Conservation (phyloP, 2,329 filamentous ascomycete species). For the Fusarium torulosum region DNA sequence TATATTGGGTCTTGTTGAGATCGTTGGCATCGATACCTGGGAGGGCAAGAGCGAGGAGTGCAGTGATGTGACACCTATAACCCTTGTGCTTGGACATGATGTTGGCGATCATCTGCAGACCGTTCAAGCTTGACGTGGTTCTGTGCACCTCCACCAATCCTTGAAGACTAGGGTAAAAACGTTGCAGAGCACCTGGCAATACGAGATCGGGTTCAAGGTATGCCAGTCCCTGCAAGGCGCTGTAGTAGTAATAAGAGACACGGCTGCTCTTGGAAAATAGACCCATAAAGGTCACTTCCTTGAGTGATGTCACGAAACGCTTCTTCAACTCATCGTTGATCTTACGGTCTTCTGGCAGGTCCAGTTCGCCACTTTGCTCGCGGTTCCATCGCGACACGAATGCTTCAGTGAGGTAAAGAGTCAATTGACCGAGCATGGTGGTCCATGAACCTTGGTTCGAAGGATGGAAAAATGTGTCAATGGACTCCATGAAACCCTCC, state of each 20-base stretch:
- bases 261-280: constrained; percentile 96
- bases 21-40: constrained; percentile 99
- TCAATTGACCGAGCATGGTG: constrained; percentile 87
- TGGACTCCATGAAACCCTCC: constrained; percentile 91
- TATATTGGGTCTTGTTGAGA: constrained; percentile 94
- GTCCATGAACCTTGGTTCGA: constrained; percentile 97
- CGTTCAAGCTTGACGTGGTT: constrained; percentile 92
- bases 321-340: constrained; percentile 85
- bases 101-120: constrained; percentile 90
- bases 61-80: constrained; percentile 96
- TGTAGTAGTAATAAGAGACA: constrained; percentile 91
- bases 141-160: constrained; percentile 97
- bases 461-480: constrained; percentile 98
- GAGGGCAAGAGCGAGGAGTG: constrained; percentile 88
- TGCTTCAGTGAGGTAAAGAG: constrained; percentile 92
- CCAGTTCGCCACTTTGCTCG: constrained; percentile 91
- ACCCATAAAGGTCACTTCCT: constrained; percentile 97
- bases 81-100: constrained; percentile 93
- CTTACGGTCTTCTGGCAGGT: constrained; percentile 81
- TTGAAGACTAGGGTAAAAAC: constrained; percentile 97
- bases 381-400: constrained; percentile 99
- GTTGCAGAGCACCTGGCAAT: constrained; percentile 90
- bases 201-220: constrained; percentile 93
- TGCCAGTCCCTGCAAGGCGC: constrained; percentile 87
- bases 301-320: constrained; percentile 88